A percentile compares a stretch with the other conserved stretches of the same genome.
phyloP scores from a whole-genome alignment of 202 grass and related monocot species.

The Setaria italica region DNA sequence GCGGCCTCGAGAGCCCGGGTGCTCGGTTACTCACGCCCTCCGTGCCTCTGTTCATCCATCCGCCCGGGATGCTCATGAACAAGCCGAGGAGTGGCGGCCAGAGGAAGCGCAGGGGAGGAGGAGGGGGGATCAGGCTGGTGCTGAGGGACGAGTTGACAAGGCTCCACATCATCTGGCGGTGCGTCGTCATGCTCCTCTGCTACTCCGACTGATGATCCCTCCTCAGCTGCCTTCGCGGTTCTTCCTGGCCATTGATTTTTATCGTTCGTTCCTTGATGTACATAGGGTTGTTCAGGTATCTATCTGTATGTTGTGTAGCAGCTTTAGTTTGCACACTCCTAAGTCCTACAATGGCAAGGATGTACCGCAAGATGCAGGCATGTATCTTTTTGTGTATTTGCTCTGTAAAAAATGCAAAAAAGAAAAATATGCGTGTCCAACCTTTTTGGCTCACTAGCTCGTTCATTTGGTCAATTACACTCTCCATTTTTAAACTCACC shows the following conservation, averaged over 20 bases:
- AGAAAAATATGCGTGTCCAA: background rate
- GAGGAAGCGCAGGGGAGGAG: constrained; percentile 40
- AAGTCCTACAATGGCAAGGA: constrained; percentile 54
- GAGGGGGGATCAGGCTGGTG: constrained; percentile 34
- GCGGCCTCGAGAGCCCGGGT: constrained; percentile 9
- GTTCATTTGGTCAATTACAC: background rate
- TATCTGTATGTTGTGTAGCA: background rate
- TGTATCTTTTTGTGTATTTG: constrained; percentile 19
- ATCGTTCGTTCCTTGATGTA: constrained; percentile 30
- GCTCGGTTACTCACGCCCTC: constrained; percentile 3
- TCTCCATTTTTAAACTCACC: too few relatives aligned
- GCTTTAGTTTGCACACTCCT: background rate
- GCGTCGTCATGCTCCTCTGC: constrained; percentile 59
- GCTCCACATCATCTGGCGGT: constrained; percentile 55
- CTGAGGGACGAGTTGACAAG: constrained; percentile 53
- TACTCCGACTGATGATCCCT: constrained; percentile 47
- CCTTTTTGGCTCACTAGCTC: background rate
- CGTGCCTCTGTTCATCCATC: constrained; percentile 19
- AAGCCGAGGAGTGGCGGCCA: constrained; percentile 43
- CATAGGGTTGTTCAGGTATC: background rate
- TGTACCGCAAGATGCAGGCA: constrained; percentile 5
- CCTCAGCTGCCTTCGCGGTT: background rate
- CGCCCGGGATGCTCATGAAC: background rate
- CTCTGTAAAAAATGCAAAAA: background rate
- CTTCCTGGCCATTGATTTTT: constrained; percentile 25